Evolutionary conservation across 2,329 filamentous ascomycete species (phyloP).

Genomic region (Diplodia sapinea): DNA sequence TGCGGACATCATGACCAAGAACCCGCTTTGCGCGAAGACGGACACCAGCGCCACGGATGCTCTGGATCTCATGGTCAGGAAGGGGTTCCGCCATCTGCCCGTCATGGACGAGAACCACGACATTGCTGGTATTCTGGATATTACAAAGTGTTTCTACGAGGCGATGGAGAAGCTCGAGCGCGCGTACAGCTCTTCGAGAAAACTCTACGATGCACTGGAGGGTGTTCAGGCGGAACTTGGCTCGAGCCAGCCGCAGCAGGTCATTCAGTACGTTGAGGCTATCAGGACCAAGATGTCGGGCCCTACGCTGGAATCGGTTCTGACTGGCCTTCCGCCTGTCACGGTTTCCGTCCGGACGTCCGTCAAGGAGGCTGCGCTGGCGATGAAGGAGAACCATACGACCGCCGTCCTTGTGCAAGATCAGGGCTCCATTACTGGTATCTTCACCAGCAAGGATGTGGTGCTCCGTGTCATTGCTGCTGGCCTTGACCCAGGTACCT

Average conservation of each 20-base stretch:
- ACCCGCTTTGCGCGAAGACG: slow-evolving; percentile 94
- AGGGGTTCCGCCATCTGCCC: slow-evolving; percentile 95
- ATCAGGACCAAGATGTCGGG: slow-evolving; percentile 96
- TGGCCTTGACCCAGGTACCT: slow-evolving; percentile 89
- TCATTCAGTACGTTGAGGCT: slow-evolving; percentile 98
- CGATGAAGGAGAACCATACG: slow-evolving; percentile 99
- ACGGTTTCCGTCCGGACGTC: slow-evolving; percentile 96
- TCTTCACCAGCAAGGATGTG: slow-evolving; percentile 99
- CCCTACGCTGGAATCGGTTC: slow-evolving; percentile 90
- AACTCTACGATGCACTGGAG: slow-evolving; percentile 95
- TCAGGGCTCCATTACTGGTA: slow-evolving; percentile 95
- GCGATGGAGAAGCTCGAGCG: slow-evolving; percentile 99
- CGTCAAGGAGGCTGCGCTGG: slow-evolving; percentile 89
- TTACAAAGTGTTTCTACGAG: slow-evolving; percentile 99
- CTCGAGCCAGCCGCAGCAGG: slow-evolving; percentile 94
- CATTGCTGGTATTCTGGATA: slow-evolving; percentile 96
- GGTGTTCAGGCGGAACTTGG: slow-evolving; percentile 97
- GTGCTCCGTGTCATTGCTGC: slow-evolving; percentile 97
- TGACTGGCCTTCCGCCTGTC: slow-evolving; percentile 88
- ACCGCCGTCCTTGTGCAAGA: slow-evolving; percentile 96
- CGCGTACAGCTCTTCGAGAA: slow-evolving; percentile 96
- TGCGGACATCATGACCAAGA: slow-evolving; percentile 99
- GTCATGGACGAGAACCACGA: slow-evolving; percentile 99
- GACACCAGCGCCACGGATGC: slow-evolving; percentile 98
- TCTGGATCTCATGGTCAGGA: slow-evolving; percentile 95